Base-by-base conservation (phyloP, 1,284 basidiomycete genomes). In the Moniliophthora roreri region DNA sequence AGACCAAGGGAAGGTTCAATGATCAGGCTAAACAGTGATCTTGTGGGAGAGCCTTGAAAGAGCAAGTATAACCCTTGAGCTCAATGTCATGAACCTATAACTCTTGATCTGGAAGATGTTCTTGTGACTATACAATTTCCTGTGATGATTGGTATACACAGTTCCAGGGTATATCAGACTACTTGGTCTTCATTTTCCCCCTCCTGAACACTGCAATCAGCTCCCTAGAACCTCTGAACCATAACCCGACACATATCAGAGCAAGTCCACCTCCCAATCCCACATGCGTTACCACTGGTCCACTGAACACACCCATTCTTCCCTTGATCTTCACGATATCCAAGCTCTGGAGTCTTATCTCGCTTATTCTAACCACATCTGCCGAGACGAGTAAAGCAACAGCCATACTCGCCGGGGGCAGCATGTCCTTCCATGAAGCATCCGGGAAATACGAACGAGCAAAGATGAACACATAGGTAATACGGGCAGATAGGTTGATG, bases 401-500 rank as follows among this genome's bases (percentile, higher is more conserved):
- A n/a, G 62, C 50, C 9, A 79, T 66, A 32, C 53, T 62, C 62
- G 64, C 61, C 1, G 62, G 59, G 0, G 78, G 78, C 6, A 73
- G 40, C 4, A 68, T 56, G 18, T 61, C 58, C 48, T 41, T 56
- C 66, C 69, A 68, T 18, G 36, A 47, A 46, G 59, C 49, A 11
- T 52, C 56, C 20, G 61, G 52, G 61, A 77, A 80, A 59, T 69
- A 80, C 2, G 44, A 54, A 5, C 61, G 63, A 46, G 68, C 65
- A 55, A 75, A 80, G 50, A 56, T 58, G 20, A 64, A 57, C 40
- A 77, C 79, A 59, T 84, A 91, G 11, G 69, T 65, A 48, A 84
- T 85, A 18, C 87, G 74, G 21, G 79, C 73, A 1, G 70, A 68
- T 58, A 91, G 76, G 62, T 87, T 90, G 55, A 78, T 68, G 55